Conservation (phyloP, 179 eudicot species). For the Amaranthus tricolor region DNA sequence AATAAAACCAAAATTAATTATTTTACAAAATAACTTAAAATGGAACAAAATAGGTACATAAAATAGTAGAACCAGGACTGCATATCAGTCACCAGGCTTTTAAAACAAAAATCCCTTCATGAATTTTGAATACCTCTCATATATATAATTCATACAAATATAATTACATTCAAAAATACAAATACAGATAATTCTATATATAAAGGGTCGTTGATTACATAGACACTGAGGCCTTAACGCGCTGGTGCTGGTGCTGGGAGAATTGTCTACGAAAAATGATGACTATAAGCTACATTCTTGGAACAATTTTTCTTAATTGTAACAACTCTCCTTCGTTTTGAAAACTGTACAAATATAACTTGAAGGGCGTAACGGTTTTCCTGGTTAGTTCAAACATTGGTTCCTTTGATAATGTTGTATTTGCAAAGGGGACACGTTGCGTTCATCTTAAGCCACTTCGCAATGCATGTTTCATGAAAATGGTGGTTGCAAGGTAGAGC, state of each 20-base stretch:
- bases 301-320: not conserved
- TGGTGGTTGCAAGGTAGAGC: constrained; percentile 53
- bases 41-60: no score
- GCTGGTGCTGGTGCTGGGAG: not conserved
- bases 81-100: not conserved
- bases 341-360: constrained; percentile 26
- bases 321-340: constrained; percentile 9
- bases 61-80: no score
- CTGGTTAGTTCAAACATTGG: constrained; percentile 21
- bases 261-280: constrained; percentile 16
- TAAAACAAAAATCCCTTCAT: not conserved
- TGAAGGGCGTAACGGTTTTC: not conserved
- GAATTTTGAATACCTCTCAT: not conserved
- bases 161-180: constrained; percentile 19
- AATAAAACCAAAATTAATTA: no score
- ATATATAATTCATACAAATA: not conserved
- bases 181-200: constrained; percentile 1
- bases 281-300: constrained; percentile 12
- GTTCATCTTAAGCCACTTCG: constrained; percentile 50
- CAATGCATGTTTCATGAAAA: constrained; percentile 45
- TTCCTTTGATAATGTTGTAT: constrained; percentile 46
- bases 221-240: not conserved
- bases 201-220: not conserved
- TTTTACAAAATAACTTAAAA: no score
- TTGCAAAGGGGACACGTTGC: constrained; percentile 54